phyloP scores from a whole-genome alignment of 2,329 filamentous ascomycete species.

The Macrophomina phaseolina region DNA sequence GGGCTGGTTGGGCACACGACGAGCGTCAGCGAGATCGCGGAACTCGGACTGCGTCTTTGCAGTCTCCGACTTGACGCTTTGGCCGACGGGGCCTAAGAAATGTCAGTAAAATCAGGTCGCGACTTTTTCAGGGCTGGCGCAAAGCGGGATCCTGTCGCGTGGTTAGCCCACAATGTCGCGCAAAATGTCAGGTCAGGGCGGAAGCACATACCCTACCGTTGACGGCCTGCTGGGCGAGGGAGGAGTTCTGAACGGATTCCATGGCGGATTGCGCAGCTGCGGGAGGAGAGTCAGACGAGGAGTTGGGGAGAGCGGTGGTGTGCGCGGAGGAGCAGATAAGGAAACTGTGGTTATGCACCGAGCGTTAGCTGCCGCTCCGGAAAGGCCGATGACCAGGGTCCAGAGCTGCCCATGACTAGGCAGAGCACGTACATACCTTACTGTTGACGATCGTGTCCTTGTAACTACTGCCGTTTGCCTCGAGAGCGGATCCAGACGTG shows the following conservation, averaged over 20 bases:
- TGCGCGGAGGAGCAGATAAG: conserved; percentile 43
- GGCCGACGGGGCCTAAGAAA: conserved; percentile 58
- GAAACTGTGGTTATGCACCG: conserved; percentile 38
- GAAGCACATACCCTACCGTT: conserved; percentile 51
- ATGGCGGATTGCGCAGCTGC: conserved; percentile 57
- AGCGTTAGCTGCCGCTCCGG: conserved; percentile 44
- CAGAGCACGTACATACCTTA: conserved; percentile 51
- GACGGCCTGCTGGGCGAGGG: conserved; percentile 54
- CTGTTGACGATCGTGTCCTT: conserved; percentile 48
- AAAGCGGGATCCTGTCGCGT: conserved; percentile 25
- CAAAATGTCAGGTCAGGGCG: conserved; percentile 8
- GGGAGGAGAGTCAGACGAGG: conserved; percentile 22
- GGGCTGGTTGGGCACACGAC: conserved; percentile 58
- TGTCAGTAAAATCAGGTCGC: conserved; percentile 31
- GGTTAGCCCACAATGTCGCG: conserved; percentile 16
- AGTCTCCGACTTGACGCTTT: conserved; percentile 62
- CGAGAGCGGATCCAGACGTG: conserved; percentile 18
- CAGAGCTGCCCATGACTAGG: conserved; percentile 28
- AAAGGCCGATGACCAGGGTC: conserved; percentile 35
- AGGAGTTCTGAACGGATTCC: conserved; percentile 56
- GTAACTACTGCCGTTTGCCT: conserved; percentile 28
- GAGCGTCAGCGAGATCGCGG: conserved; percentile 61
- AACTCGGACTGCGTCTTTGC: conserved; percentile 64
- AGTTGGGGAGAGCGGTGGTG: conserved; percentile 34
- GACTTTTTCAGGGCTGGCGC: conserved; percentile 16